Evolutionary conservation across 2,329 filamentous ascomycete species (phyloP).

Genomic region (Exophiala calicioides): DNA sequence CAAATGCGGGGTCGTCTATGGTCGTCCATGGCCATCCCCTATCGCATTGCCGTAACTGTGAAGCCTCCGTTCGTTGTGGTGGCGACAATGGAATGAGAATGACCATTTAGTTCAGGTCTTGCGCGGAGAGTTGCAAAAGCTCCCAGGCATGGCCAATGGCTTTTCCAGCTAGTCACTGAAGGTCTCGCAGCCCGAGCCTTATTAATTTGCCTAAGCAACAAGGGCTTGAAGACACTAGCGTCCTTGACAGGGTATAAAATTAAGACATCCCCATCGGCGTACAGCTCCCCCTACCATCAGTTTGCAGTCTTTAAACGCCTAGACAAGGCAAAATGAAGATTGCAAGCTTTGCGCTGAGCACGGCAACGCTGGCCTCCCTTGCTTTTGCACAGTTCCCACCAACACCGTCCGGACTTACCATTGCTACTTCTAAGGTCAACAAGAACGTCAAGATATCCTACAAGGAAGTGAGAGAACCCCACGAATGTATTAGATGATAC

Average conservation of each 20-base stretch:
- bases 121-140: not conserved
- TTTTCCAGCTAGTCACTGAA: not conserved
- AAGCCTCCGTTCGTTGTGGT: not conserved
- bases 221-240: not conserved
- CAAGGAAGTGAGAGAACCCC: conserved; percentile 41
- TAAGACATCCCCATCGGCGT: not conserved
- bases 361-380: not conserved
- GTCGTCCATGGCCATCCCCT: no score
- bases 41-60: not conserved
- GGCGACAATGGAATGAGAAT: not conserved
- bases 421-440: conserved; percentile 8
- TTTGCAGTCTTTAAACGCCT: not conserved
- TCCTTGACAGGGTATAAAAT: not conserved
- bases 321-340: not conserved
- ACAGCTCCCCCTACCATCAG: not conserved
- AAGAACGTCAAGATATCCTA: conserved; percentile 43
- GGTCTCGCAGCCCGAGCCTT: not conserved
- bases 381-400: conserved; percentile 12
- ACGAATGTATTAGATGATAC: not conserved
- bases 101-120: not conserved
- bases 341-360: not conserved
- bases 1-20: not conserved
- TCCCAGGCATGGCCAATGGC: not conserved
- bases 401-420: conserved; percentile 3
- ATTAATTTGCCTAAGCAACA: not conserved